These are phyloP conservation scores for Vicia faba DNA, from an alignment of 306 rosid species.

Conservation along the genomic window DNA sequence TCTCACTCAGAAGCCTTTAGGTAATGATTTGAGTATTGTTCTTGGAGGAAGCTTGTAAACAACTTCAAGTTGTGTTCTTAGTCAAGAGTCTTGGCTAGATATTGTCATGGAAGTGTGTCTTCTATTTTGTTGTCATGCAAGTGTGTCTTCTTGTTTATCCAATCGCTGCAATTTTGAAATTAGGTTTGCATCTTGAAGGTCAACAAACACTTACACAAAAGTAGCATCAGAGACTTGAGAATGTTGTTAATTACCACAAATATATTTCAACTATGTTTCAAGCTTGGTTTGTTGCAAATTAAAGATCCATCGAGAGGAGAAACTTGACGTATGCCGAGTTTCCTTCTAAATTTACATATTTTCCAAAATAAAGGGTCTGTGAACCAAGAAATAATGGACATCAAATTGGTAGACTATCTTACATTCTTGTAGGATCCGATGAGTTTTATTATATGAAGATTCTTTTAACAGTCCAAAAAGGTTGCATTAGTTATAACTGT, in stretches of 20 bases:
- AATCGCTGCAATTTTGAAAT: neutral
- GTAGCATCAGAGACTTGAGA: neutral
- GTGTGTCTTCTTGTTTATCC: too few species aligned
- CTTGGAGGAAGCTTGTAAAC: too few species aligned
- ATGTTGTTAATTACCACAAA: neutral
- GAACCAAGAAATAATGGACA: neutral
- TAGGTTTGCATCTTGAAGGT: neutral
- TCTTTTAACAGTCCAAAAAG: neutral
- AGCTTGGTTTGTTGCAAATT: neutral
- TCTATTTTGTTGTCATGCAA: too few species aligned
- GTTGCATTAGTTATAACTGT: neutral
- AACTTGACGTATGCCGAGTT: too few species aligned
- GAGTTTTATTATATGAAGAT: neutral
- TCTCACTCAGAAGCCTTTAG: too few species aligned
- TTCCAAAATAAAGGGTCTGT: neutral
- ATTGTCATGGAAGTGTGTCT: too few species aligned
- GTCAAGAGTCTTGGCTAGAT: too few species aligned
- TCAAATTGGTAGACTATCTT: neutral
- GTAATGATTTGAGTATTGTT: too few species aligned
- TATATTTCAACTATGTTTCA: neutral
- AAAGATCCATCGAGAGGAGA: neutral
- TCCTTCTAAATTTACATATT: too few species aligned
- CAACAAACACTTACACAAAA: neutral
- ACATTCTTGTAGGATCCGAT: neutral
- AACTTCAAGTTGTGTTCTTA: too few species aligned